Evolutionary conservation across 75 land plant genomes (phyloP), one percentile per base, ranked within the genome.

Genomic region (Sequoia sempervirens): DNA sequence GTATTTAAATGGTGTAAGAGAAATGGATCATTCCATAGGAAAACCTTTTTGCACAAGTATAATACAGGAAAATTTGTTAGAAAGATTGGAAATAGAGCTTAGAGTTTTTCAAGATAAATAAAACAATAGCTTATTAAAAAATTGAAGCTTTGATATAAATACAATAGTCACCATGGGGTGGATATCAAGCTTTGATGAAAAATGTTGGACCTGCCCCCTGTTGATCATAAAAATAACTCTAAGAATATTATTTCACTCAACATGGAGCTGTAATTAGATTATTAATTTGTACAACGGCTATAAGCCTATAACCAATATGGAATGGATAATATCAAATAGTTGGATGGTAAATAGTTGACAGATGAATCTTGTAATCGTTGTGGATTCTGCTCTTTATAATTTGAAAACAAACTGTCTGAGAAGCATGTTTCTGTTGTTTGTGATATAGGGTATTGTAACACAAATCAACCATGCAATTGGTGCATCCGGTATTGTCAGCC

Each of bases 391-490:
- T 84, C 45, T 82, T 26, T 9, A n/a, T 83, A n/a, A 53, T 45
- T 47, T 18, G 40, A 37, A 15, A 53, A 13, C 26, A 82, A 68
- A 17, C 58, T 43, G 18, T 15, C 85, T 84, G n/a, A 73, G 69
- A 40, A 28, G 23, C 52, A 43, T n/a, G 84, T 84, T 34, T 83
- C 47, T 75, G 14, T 75, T 78, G 32, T 68, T 83, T 54, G n/a
- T 23, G 28, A 61, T 58, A 28, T 84, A 91, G 93, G 85, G 90
- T 28, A 85, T 92, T 41, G 69, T 90, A 45, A 80, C 92, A 46
- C 85, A 91, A 79, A 83, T 92, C 86, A 92, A 92, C 74, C 83
- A 88, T 36, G 93, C 90, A 26, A 92, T 92, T 40, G 93, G 93
- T 52, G 93, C 93, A 45, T 85, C 89, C 9, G 92, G 93, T 58